Evolutionary conservation across 1,139 yeast species (phyloP).

Genomic region (Kodamaea suecica): DNA sequence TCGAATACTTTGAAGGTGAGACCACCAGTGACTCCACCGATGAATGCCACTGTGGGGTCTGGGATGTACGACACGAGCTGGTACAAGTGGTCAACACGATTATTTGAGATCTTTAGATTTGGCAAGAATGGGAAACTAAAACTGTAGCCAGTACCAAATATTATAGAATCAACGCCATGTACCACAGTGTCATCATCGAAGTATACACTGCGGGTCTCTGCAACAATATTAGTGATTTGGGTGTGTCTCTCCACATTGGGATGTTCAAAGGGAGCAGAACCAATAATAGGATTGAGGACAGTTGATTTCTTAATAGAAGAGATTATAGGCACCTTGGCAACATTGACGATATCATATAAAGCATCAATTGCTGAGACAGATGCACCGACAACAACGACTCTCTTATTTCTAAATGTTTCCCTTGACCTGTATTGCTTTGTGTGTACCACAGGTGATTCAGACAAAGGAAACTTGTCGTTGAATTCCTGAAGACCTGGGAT

Average conservation of each 20-base stretch:
- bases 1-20: constrained; percentile 49
- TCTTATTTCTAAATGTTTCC: constrained; percentile 29
- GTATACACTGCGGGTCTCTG: constrained; percentile 18
- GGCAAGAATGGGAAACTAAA: constrained; percentile 43
- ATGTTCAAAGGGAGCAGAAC: constrained; percentile 14
- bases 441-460: constrained; percentile 12
- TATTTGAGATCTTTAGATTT: constrained; percentile 25
- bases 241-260: constrained; percentile 18
- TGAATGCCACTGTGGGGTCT: constrained; percentile 43
- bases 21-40: constrained; percentile 39
- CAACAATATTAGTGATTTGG: constrained; percentile 18
- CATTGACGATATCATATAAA: constrained; percentile 14
- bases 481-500: constrained; percentile 42
- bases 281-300: constrained; percentile 8
- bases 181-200: constrained; percentile 29
- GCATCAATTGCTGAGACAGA: constrained; percentile 18
- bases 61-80: constrained; percentile 43
- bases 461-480: constrained; percentile 24
- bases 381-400: constrained; percentile 42
- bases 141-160: constrained; percentile 50
- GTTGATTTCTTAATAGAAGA: constrained; percentile 16
- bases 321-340: constrained; percentile 14
- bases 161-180: constrained; percentile 32
- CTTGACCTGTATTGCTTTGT: constrained; percentile 15
- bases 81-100: constrained; percentile 37